Conservation (phyloP, 2,329 filamentous ascomycete species). For the Stagonosporopsis vannaccii region DNA sequence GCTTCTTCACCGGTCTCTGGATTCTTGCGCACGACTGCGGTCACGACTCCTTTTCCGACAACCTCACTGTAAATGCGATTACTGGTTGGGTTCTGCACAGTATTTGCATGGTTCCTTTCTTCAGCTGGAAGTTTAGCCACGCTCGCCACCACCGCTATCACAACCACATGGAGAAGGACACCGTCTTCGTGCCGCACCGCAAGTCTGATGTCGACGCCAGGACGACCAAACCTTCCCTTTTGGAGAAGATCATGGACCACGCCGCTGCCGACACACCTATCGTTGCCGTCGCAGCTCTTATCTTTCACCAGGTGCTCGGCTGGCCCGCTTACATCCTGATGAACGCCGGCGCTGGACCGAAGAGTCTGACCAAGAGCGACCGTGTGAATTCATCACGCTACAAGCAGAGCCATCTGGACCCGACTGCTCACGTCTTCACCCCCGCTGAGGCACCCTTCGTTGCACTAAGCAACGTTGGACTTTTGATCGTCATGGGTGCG, state of each 20-base stretch:
- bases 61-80: slow-evolving; percentile 64
- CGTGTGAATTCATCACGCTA: slow-evolving; percentile 16
- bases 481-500: slow-evolving; percentile 39
- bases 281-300: slow-evolving; percentile 60
- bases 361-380: slow-evolving; percentile 25
- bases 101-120: slow-evolving; percentile 72
- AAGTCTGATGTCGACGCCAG: slow-evolving; percentile 17
- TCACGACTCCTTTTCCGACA: slow-evolving; percentile 71
- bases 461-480: slow-evolving; percentile 27
- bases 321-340: slow-evolving; percentile 70
- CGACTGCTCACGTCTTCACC: slow-evolving; percentile 28
- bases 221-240: slow-evolving; percentile 14
- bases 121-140: slow-evolving; percentile 76
- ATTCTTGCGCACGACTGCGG: slow-evolving; percentile 73
- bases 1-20: slow-evolving; percentile 73
- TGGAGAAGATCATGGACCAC: slow-evolving; percentile 47
- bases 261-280: slow-evolving; percentile 67
- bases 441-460: slow-evolving; percentile 28
- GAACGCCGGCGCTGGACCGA: slow-evolving; percentile 52
- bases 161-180: slow-evolving; percentile 71
- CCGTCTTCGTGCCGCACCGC: slow-evolving; percentile 48
- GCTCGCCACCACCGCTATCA: slow-evolving; percentile 73
- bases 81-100: slow-evolving; percentile 73
- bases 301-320: slow-evolving; percentile 69
- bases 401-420: slow-evolving; percentile 34